Evolutionary conservation across 2,329 filamentous ascomycete genomes (phyloP).

Genomic region (Verticillium nonalfalfae): DNA sequence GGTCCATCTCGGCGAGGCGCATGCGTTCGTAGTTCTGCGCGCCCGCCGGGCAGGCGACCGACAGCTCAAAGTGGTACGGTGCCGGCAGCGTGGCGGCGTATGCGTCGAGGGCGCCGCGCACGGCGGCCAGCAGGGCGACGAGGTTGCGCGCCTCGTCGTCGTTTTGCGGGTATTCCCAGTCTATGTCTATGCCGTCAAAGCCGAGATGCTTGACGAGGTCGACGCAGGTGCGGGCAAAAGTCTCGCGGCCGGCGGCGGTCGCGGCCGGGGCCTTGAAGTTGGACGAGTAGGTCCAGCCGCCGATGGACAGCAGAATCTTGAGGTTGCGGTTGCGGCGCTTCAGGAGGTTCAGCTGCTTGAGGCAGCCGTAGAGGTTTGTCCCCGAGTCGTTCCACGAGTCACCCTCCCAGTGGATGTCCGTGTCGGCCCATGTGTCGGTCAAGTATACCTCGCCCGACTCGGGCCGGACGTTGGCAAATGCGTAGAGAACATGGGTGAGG

Average conservation of each 20-base stretch:
- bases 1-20: slow-evolving; percentile 58
- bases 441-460: slow-evolving; percentile 72
- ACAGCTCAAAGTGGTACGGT: slow-evolving; percentile 55
- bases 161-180: slow-evolving; percentile 62
- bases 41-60: slow-evolving; percentile 58
- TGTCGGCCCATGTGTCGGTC: slow-evolving; percentile 59
- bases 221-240: slow-evolving; percentile 70
- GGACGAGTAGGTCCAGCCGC: slow-evolving; percentile 85
- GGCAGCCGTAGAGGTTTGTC: slow-evolving; percentile 78
- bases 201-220: slow-evolving; percentile 73
- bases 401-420: slow-evolving; percentile 67
- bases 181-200: slow-evolving; percentile 65
- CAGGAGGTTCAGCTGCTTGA: slow-evolving; percentile 82
- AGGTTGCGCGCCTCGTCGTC: slow-evolving; percentile 48
- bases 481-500: slow-evolving; percentile 83
- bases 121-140: slow-evolving; percentile 51
- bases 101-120: slow-evolving; percentile 50
- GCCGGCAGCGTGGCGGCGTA: slow-evolving; percentile 40
- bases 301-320: slow-evolving; percentile 80
- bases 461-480: slow-evolving; percentile 79
- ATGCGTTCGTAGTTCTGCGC: slow-evolving; percentile 56
- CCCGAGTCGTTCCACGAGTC: slow-evolving; percentile 66
- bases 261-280: slow-evolving; percentile 76
- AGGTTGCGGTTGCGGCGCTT: slow-evolving; percentile 78
- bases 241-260: slow-evolving; percentile 59